Base-by-base conservation (phyloP, 805 yeast genomes). In the Crinitomyces ghanaensis region DNA sequence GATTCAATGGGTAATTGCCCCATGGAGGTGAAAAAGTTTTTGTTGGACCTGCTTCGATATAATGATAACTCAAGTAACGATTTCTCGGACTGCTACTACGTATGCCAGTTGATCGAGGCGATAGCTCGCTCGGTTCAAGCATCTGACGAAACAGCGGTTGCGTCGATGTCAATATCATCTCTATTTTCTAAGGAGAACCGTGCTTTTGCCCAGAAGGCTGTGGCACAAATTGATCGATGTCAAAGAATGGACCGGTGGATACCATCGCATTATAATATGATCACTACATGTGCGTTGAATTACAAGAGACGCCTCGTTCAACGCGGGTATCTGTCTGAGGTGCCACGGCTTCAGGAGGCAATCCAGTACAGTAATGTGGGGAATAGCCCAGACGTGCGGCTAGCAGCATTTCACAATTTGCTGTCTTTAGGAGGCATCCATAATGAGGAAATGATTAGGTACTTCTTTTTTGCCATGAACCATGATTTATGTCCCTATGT, bases 231-330 rank as follows among this genome's bases (percentile, higher is more conserved):
- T 29, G 72, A 76, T 35, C 66, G 96, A 38, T 68, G 75, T 39
- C 72, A 74, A 43, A 74, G 85, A 40, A 66, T 91, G 58, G 97
- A 88, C 48, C 74, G 70, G 27, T 84, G 93, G 93, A 65, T 78
- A 5, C 88, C 95, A 1, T 77, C 94, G 0, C 73, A 70, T 40
- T 77, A 73, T 33, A 52, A 67, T 37, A 41, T 65, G 23, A 60
- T 81, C 25, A 65, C 85, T 12, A 55, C 63, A 18, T 59, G 71
- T 4, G 71, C 85, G 19, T 44, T 85, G 15, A 54, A 58, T 25
- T 76, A 72, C 41, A 80, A 77, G 41, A 64, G 80, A 26, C 54
- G 62, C 23, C 56, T 91, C 26, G 74, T 78, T 0, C 53, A 67
- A 8, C 59, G 60, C 13, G 83, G 84, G 0, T 54, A 74, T 6